Base-by-base conservation (phyloP, 2,329 filamentous ascomycete genomes). In the Tolypocladium pustulatum region DNA sequence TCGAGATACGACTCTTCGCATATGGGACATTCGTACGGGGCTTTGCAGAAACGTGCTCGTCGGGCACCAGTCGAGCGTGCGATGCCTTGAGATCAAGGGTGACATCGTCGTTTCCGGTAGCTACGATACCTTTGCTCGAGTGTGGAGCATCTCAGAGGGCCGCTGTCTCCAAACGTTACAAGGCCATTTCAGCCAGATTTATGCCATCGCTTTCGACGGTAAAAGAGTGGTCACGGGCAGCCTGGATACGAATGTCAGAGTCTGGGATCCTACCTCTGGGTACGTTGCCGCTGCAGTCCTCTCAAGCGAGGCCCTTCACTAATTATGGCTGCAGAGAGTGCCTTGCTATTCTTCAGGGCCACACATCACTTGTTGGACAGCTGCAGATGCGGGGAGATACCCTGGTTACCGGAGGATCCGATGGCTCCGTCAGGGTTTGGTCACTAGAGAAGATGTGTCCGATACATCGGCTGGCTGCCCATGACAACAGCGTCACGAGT, bases 111-210 rank as follows among this genome's bases (percentile, higher is more conserved):
- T 99, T n/a, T 97, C 92, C 36, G 94, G 94, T 59, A 96, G 91
- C 72, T 99, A 99, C 74, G 94, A 99, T 71, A 97, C 94, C 8
- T 97, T 91, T 27, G 94, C 94, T 27, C 88, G 91, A 66, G 93
- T 99, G 59, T 99, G 94, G 94, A 97, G 90, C 72, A 97, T 99
- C 57, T 96, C 91, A 2, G 90, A 97, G 74, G 94, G 94, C 36
- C 86, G 91, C 62, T 99, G 94, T 72, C 77, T 97, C 58, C 87
- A 93, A 65, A 97, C 91, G 0, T 80, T 99, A 43, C 87, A 88
- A 52, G 94, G 94, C 0, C 94, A 99, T 73, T 99, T 97, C 75
- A 97, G 93, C 70, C 94, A 99, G 71, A 99, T 99, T 60, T 99
- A 99, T 71, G 94, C 94, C 25, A 96, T 99, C 70, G 94, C 94